Conservation (phyloP, 2,329 filamentous ascomycete genomes). For the Verticillium alfalfae region DNA sequence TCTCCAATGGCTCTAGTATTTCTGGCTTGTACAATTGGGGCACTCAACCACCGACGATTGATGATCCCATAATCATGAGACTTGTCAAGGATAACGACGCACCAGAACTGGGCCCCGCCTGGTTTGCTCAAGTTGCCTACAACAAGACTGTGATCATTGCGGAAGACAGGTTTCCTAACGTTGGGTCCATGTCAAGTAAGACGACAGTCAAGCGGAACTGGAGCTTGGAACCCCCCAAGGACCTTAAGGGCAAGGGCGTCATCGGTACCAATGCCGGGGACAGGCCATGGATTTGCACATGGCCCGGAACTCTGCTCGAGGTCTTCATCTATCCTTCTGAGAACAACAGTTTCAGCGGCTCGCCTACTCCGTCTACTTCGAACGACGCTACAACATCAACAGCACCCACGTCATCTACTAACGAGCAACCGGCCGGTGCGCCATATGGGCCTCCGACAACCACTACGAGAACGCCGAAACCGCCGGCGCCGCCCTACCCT, state of each 20-base stretch:
- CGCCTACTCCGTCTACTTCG: neutral
- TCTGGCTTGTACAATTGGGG: conserved; percentile 42
- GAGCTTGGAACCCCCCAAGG: conserved; percentile 7
- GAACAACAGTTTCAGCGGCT: conserved; percentile 33
- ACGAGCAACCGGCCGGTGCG: neutral
- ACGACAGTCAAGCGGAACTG: conserved; percentile 17
- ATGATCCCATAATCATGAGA: conserved; percentile 28
- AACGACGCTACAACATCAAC: neutral
- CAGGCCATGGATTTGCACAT: conserved; percentile 53
- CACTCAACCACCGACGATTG: conserved; percentile 44
- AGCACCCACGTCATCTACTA: conserved; percentile 5
- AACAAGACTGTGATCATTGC: conserved; percentile 52
- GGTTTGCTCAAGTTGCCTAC: conserved; percentile 45
- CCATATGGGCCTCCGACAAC: neutral
- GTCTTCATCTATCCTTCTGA: conserved; percentile 52
- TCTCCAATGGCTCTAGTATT: conserved; percentile 28
- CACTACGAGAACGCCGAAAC: neutral
- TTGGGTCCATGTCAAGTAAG: conserved; percentile 6
- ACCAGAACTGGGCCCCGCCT: conserved; percentile 44
- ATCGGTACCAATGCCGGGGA: conserved; percentile 36
- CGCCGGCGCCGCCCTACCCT: conserved; percentile 34
- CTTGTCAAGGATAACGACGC: conserved; percentile 50
- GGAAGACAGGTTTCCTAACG: conserved; percentile 29
- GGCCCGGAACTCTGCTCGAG: conserved; percentile 50
- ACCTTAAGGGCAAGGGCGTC: conserved; percentile 31